Base-by-base conservation (phyloP, 345 rosid species). In the Eucalyptus tenuipes region DNA sequence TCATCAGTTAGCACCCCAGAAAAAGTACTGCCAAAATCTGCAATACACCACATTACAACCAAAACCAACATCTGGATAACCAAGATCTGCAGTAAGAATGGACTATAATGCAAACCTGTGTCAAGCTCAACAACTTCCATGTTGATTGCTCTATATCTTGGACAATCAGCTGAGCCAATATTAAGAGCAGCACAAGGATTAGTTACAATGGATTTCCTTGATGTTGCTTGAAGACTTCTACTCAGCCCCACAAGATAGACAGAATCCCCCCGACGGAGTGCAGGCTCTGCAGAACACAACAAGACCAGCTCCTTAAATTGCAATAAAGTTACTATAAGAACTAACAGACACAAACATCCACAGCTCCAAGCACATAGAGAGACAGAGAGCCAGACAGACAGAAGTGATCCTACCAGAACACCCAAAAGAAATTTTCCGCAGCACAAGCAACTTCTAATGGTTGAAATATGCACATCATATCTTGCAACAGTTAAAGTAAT, bases 51-150 rank as follows among this genome's bases (percentile, higher is more conserved):
- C 50, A 52, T 57, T 49, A 53, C 52, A 45, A 90, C 44, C 37
- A 50, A 90, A 84, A 20, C 16, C 40, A 86, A 50, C 18, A 57
- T 20, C 75, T 66, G 31, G 53, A 86, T 27, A 53, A 68, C 17
- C n/a, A 85, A 50, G 27, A 86, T 55, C 25, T 37, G 88, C 85
- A 59, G 71, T 88, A 79, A 50, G 59, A 89, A 88, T 87, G 89
- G 86, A 88, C 49, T 44, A 92, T 48, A 68, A 42, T 66, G 64
- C 91, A 86, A 88, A 95, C 99, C 99, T n/a, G 99, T 95, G 93
- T 96, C 99, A 88, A 97, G 94, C 92, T 97, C 99, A 90, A 97
- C 94, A 52, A 96, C 97, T 94, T 97, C 99, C 97, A 96, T 97
- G 93, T 97, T 97, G 86, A 96, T 96, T 88, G 99, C 99, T 92